Base-by-base conservation (phyloP, 257 asterid genomes). In the Thymus quinquecostatus region DNA sequence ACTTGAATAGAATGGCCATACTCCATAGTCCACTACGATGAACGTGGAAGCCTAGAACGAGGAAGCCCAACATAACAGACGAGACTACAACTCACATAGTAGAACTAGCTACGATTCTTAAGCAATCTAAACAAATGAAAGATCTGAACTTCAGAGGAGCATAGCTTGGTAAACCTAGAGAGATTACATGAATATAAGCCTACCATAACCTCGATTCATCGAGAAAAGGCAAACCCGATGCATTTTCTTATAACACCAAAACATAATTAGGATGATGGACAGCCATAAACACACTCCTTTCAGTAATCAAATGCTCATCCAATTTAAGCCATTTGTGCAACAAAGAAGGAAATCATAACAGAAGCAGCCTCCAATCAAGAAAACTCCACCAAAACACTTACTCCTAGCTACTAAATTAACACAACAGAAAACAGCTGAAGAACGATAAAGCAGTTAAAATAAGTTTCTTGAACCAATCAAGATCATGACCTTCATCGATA, bases 281-380 rank as follows among this genome's bases (percentile, higher is more conserved):
- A 44, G 51, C 13, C 12, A 30, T 34, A 47, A 0, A 21, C 21
- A 27, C n/a, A 60, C 32, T 68, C 30, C 54, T 57, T 58, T 27
- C 21, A 70, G 7, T 8, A 60, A 36, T 53, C 64, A 62, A 7
- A 50, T 36, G 21, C 69, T 49, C 10, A 36, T 62, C 58, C 27
- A 51, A 33, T 36, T n/a, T 10, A 34, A 21, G 34, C 45, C 40
- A 1, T 59, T 47, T 33, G 28, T 44, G 45, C 60, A n/a, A 69
- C 60, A 70, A 45, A 2, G 21, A 13, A 4, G 10, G 44, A 11
- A 57, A 44, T 11, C 10, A 30, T 57, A 30, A 41, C 54, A 10
- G 49, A 48, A 12, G 30, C 70, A 66, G 13, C 45, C 29, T 29
- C 32, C 28, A 1, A 9, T 44, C 38, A 64, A 64, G 41, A 64